These are phyloP conservation scores for Aspergillus jensenii DNA, from an alignment of 2,329 filamentous ascomycete genomes.

Conservation along the genomic window DNA sequence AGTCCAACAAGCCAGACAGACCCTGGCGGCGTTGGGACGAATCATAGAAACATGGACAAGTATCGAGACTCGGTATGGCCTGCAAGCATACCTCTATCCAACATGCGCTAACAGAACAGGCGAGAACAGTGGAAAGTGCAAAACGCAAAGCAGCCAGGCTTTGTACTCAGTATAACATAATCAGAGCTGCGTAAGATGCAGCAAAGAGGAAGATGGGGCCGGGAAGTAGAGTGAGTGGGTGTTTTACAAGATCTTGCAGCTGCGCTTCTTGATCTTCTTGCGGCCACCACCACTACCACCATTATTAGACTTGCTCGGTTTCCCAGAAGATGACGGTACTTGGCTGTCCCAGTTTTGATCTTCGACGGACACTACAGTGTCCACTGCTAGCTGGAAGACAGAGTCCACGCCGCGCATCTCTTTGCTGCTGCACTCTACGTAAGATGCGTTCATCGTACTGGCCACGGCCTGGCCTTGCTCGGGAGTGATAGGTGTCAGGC, in stretches of 20 bases:
- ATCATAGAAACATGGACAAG: background rate
- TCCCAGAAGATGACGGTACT: conserved; percentile 11
- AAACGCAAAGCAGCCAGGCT: conserved; percentile 39
- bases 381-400: conserved; percentile 89
- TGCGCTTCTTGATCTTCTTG: conserved; percentile 79
- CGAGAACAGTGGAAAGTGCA: conserved; percentile 14
- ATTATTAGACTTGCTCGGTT: conserved; percentile 17
- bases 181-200: conserved; percentile 5
- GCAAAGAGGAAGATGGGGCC: conserved; percentile 14
- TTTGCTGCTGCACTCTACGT: conserved; percentile 98
- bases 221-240: conserved; percentile 12
- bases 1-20: background rate
- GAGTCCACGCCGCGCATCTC: conserved; percentile 96
- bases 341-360: conserved; percentile 52
- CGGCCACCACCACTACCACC: conserved; percentile 19
- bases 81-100: background rate
- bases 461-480: conserved; percentile 88
- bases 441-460: conserved; percentile 88
- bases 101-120: conserved; percentile 11
- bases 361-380: conserved; percentile 83
- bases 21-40: background rate
- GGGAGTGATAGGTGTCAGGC: conserved; percentile 87
- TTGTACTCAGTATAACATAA: conserved; percentile 20
- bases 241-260: conserved; percentile 72
- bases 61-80: background rate